A percentile compares a stretch with the other conserved stretches of the same genome.
phyloP scores from a whole-genome alignment of 805 yeast species.

The Saturnispora diversa region DNA sequence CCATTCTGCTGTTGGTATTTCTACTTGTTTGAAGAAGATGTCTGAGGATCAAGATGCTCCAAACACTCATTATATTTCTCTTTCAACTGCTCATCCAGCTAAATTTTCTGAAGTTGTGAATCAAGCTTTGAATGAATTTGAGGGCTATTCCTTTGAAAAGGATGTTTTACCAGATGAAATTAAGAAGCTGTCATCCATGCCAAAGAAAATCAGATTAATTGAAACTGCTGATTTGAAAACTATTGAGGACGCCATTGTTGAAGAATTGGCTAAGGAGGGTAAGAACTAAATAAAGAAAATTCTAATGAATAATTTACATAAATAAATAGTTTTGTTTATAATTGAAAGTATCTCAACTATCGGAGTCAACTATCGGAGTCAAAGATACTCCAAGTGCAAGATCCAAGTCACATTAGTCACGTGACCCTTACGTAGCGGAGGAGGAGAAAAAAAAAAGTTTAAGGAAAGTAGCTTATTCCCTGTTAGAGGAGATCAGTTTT shows the following conservation, averaged over 20 bases:
- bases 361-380: conserved; percentile 1
- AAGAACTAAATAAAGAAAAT: not conserved
- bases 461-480: too few relatives aligned
- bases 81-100: conserved; percentile 98
- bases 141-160: conserved; percentile 75
- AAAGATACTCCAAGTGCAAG: too few relatives aligned
- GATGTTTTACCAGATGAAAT: conserved; percentile 88
- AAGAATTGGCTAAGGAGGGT: conserved; percentile 49
- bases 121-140: conserved; percentile 55
- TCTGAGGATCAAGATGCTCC: conserved; percentile 29
- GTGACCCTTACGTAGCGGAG: not conserved
- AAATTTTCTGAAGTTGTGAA: conserved; percentile 96
- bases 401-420: too few relatives aligned
- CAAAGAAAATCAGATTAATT: conserved; percentile 65
- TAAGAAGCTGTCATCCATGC: conserved; percentile 57
- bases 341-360: not conserved
- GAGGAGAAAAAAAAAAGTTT: not conserved
- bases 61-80: conserved; percentile 52
- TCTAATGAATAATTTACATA: not conserved
- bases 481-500: too few relatives aligned
- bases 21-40: conserved; percentile 61
- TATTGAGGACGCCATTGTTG: conserved; percentile 68
- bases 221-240: conserved; percentile 66
- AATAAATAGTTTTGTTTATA: not conserved
- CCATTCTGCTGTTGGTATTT: conserved; percentile 91